These are phyloP conservation scores for Phanerochaete carnosa DNA, from an alignment of 768 basidiomycete genomes.

Conservation along the genomic window DNA sequence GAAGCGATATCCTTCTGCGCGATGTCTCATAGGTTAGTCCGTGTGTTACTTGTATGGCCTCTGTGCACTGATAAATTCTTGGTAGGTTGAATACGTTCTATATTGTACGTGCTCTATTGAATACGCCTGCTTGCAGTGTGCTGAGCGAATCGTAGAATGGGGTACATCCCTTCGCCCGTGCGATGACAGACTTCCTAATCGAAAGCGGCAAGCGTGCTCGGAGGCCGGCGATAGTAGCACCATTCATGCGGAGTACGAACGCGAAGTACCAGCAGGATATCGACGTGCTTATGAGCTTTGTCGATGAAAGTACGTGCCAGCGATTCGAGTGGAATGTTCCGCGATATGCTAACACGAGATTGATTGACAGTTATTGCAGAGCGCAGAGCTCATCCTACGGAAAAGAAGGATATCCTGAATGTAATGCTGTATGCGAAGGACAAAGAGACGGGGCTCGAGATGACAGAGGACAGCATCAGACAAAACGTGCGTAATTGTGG, in stretches of 20 bases:
- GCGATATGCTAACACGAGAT: not conserved
- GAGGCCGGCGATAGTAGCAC: constrained; percentile 31
- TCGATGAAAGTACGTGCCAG: constrained; percentile 33
- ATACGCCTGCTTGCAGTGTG: constrained; percentile 2
- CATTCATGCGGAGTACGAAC: constrained; percentile 30
- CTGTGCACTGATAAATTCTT: not conserved
- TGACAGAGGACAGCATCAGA: constrained; percentile 40
- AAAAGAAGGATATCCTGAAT: constrained; percentile 42
- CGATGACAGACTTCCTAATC: constrained; percentile 40
- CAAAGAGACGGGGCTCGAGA: constrained; percentile 37
- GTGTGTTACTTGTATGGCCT: not conserved
- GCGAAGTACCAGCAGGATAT: constrained; percentile 39
- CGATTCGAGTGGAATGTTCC: not conserved
- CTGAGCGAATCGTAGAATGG: constrained; percentile 22
- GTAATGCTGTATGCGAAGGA: constrained; percentile 45
- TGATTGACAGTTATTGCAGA: constrained; percentile 33
- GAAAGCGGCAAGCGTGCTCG: constrained; percentile 34
- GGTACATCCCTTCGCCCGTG: constrained; percentile 35
- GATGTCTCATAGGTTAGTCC: constrained; percentile 35
- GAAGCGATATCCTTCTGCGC: constrained; percentile 44
- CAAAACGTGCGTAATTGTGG: constrained; percentile 40
- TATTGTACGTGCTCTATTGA: constrained; percentile 19
- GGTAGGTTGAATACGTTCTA: constrained; percentile 46
- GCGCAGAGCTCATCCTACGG: constrained; percentile 35
- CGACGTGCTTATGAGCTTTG: constrained; percentile 36